These are phyloP conservation scores for Metschnikowia proteae DNA, from an alignment of 805 yeast genomes.

Conservation along the genomic window DNA sequence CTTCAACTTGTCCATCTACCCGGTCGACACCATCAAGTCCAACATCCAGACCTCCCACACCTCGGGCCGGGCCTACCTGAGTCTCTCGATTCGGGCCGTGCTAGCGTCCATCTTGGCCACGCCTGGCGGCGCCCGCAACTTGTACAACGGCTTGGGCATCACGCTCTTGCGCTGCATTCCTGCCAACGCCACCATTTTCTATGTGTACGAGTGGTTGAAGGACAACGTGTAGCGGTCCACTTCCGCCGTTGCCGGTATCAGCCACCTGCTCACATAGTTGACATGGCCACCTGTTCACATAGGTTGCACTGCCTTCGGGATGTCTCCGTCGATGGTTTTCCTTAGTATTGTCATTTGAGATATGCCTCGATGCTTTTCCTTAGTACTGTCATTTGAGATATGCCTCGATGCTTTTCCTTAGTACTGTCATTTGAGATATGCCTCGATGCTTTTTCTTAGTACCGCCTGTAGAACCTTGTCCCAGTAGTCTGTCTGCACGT, in stretches of 20 bases:
- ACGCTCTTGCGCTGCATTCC: conserved; percentile 82
- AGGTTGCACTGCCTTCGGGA: too few species aligned
- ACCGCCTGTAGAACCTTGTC: conserved; percentile 42
- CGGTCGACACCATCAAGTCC: conserved; percentile 87
- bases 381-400: too few species aligned
- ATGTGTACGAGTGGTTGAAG: conserved; percentile 66
- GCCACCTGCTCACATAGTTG: too few species aligned
- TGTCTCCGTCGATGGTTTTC: background rate
- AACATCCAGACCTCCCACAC: conserved; percentile 66
- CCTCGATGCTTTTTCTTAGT: conserved; percentile 12
- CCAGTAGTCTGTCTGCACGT: conserved; percentile 46
- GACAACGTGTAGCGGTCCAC: conserved; percentile 18
- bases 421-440: too few species aligned
- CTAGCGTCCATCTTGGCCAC: conserved; percentile 26
- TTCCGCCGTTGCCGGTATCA: too few species aligned
- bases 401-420: background rate
- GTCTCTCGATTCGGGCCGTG: conserved; percentile 33
- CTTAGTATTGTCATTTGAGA: background rate
- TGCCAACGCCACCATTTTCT: conserved; percentile 83
- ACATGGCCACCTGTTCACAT: too few species aligned
- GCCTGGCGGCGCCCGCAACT: conserved; percentile 60
- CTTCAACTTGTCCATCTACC: conserved; percentile 77
- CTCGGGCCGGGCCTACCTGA: conserved; percentile 18
- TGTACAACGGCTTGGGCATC: conserved; percentile 83
- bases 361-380: background rate